Evolutionary conservation across 1,139 yeast species (phyloP), one percentile per base, ranked within the genome.

Genomic region (Geotrichum restrictum): DNA sequence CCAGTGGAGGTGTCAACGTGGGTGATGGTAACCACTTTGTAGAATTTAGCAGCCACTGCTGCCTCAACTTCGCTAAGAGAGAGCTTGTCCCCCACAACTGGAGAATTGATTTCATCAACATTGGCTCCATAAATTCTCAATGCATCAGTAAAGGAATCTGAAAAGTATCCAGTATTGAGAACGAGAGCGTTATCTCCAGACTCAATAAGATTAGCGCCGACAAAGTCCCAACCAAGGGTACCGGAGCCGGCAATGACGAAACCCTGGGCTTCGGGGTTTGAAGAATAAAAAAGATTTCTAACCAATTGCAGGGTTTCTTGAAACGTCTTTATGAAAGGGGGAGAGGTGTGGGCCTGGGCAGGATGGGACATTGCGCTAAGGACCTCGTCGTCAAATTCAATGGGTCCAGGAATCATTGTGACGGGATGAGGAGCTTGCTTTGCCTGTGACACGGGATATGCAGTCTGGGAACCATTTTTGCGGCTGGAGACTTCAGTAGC

Each of bases 1-100:
- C 96, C 95, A 43, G 97, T 88, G 2, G 97, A 88, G 43, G 98
- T 93, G 70, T 91, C 98, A 38, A 93, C 97, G 63, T 91, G 98
- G 43, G 98, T 93, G 63, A 91, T 80, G 51, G 96, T 88, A 61
- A 91, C 78, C 52, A 88, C 78, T 60, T 80, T 70, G 73, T 85
- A 91, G 57, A 74, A 72, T 57, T 76, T 72, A 36, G 70, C 59
- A 55, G 71, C 65, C 68, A 85, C 75, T 56, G 82, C 77, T n/a
- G 69, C 66, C 65, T 82, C 85, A 48, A 91, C 72, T 51, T 74
- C 70, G 3, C 72, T 77, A 45, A 82, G 66, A 36, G 87, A 80
- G 32, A 87, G 89, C 33, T 77, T 78, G 56, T 79, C 85, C 54
- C 98, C 98, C 54, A 86, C 74, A 32, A 77, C 76, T 33, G 95